These are phyloP conservation scores for Aureobasidium namibiae DNA, from an alignment of 2,329 filamentous ascomycete genomes.

Conservation along the genomic window DNA sequence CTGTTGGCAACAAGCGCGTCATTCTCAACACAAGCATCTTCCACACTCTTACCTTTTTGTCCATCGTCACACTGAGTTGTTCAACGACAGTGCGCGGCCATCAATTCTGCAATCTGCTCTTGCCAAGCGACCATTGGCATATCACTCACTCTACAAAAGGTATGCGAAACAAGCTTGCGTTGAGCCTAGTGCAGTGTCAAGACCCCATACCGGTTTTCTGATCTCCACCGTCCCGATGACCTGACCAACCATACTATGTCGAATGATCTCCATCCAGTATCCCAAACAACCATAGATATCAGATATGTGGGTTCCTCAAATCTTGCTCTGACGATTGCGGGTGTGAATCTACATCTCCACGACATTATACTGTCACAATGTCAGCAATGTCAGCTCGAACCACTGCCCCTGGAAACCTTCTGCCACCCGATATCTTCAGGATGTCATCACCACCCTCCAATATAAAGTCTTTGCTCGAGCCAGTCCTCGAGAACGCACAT, in stretches of 20 bases:
- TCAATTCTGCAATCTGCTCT: too few relatives aligned
- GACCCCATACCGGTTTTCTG: background rate
- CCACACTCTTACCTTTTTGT: background rate
- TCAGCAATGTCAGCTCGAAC: background rate
- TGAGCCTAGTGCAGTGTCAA: too few relatives aligned
- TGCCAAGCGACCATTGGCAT: too few relatives aligned
- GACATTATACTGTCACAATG: background rate
- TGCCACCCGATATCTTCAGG: background rate
- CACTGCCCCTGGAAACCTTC: background rate
- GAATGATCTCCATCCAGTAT: background rate
- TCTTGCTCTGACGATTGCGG: background rate
- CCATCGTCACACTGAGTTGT: too few relatives aligned
- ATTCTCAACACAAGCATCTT: background rate
- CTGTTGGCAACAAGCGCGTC: background rate
- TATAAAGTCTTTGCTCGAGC: too few relatives aligned
- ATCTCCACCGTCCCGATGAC: background rate
- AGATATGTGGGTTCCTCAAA: background rate
- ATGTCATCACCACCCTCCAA: background rate
- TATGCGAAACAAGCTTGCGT: too few relatives aligned
- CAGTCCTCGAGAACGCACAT: too few relatives aligned
- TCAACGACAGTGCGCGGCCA: too few relatives aligned
- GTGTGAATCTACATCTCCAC: background rate
- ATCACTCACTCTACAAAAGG: too few relatives aligned
- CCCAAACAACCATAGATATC: background rate
- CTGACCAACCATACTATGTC: background rate